Evolutionary conservation across 768 basidiomycete species (phyloP), one percentile per base, ranked within the genome.

Genomic region (Leccinum boreale): DNA sequence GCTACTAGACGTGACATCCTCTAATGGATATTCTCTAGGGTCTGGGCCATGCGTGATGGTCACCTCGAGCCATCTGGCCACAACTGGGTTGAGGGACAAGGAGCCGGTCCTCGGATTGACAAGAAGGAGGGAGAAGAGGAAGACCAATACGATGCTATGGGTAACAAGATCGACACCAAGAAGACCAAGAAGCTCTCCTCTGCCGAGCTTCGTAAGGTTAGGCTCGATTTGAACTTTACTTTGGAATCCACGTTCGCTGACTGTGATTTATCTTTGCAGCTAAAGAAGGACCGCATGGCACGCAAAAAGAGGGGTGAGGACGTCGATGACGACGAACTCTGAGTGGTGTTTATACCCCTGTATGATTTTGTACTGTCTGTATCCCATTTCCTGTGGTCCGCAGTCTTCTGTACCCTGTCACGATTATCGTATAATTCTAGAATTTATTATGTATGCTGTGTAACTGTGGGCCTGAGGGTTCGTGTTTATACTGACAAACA

Each of bases 71-170:
- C 96, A 6, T 98, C 95, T 46, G 95, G 94, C 61, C 94, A 96
- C 83, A 96, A 97, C 85, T 97, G 95, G 96, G 94, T 97, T 70
- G 97, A 98, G 77, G 97, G 97, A 50, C 97, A 99, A 75, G 97
- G 97, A 56, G 82, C 93, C 19, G 96, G 96, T 11, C 75, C 94
- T 46, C 87, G 95, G 58, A 98, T 99, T 67, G 97, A 97, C 84
- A 90, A 94, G 85, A 84, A 84, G 69, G 90, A 84, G 6, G 95
- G 88, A 51, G 92, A 92, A 65, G 95, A 97, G 61, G 92, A 95
- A 51, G 94, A 85, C 42, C 78, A 83, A 67, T 98, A 90, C 71
- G 97, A 99, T 73, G 97, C 97, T 23, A 92, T 99, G 90, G 96
- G 96, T 59, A 98, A 98, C 90, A 95, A 94, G 86, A 78, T 94